Conservation (phyloP, 768 basidiomycete species). For the Leccinum uliginosum region DNA sequence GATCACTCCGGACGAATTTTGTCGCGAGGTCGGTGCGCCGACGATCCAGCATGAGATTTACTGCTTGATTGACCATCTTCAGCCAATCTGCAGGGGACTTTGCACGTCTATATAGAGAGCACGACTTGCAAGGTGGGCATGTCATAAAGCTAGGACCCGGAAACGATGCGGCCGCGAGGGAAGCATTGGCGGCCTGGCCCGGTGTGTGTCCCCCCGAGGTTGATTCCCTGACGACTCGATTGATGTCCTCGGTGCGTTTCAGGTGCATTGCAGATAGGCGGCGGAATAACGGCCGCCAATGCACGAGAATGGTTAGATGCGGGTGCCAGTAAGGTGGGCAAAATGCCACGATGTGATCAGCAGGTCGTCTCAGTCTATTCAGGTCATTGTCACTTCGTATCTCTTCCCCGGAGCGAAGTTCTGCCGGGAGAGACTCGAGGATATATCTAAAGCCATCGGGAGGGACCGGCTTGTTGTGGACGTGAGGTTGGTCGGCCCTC, state of each 20-base stretch:
- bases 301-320: slow-evolving; percentile 79
- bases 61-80: slow-evolving; percentile 13
- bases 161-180: slow-evolving; percentile 84
- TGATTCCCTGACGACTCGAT: not conserved
- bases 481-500: slow-evolving; percentile 60
- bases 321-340: slow-evolving; percentile 82
- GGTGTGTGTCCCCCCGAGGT: slow-evolving; percentile 35
- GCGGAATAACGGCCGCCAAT: slow-evolving; percentile 82
- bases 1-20: slow-evolving; percentile 79
- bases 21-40: slow-evolving; percentile 62
- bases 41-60: not conserved
- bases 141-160: slow-evolving; percentile 92
- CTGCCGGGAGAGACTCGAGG: slow-evolving; percentile 63
- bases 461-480: slow-evolving; percentile 91
- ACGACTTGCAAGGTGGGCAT: slow-evolving; percentile 81
- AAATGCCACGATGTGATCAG: not conserved
- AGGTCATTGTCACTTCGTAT: slow-evolving; percentile 98
- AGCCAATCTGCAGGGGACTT: slow-evolving; percentile 80
- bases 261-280: slow-evolving; percentile 89
- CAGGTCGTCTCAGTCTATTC: slow-evolving; percentile 7
- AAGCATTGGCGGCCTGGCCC: slow-evolving; percentile 83
- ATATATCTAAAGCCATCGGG: slow-evolving; percentile 60
- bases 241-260: slow-evolving; percentile 7
- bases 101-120: slow-evolving; percentile 67
- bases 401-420: slow-evolving; percentile 86